phyloP scores from a whole-genome alignment of 495 filamentous ascomycete species.

The Aspergillus indologenus region DNA sequence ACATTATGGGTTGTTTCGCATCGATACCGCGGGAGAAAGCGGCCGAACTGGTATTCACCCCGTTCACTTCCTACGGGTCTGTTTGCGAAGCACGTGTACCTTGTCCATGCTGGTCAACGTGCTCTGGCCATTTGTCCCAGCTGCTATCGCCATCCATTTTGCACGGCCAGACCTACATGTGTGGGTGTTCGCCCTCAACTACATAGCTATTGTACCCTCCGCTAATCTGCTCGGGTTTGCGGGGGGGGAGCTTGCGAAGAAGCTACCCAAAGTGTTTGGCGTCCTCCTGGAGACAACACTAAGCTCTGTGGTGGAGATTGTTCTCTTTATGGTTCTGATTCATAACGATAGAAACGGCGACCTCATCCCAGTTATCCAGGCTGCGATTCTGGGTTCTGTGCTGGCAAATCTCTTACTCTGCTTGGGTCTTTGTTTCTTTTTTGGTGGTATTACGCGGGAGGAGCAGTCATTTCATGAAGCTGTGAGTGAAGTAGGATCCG shows the following conservation, averaged over 20 bases:
- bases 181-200: slow-evolving; percentile 67
- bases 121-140: slow-evolving; percentile 73
- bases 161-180: slow-evolving; percentile 57
- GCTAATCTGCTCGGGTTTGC: slow-evolving; percentile 88
- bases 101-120: slow-evolving; percentile 59
- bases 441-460: slow-evolving; percentile 63
- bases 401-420: slow-evolving; percentile 76
- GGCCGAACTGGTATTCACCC: slow-evolving; percentile 62
- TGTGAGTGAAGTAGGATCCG: slow-evolving; percentile 77
- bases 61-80: slow-evolving; percentile 56
- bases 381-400: slow-evolving; percentile 78
- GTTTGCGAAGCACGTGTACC: slow-evolving; percentile 56
- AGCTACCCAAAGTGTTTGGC: slow-evolving; percentile 73
- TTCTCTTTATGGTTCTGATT: slow-evolving; percentile 74
- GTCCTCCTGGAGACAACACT: slow-evolving; percentile 75
- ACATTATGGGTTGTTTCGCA: slow-evolving; percentile 36
- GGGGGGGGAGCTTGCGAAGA: slow-evolving; percentile 74
- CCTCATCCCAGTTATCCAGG: slow-evolving; percentile 70
- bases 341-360: slow-evolving; percentile 38
- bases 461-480: slow-evolving; percentile 70
- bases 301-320: slow-evolving; percentile 75
- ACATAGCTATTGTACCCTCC: slow-evolving; percentile 81
- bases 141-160: slow-evolving; percentile 64
- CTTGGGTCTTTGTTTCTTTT: slow-evolving; percentile 73
- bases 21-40: slow-evolving; percentile 62